Evolutionary conservation across 306 rosid species (phyloP).

Genomic region (Cicer arietinum): DNA sequence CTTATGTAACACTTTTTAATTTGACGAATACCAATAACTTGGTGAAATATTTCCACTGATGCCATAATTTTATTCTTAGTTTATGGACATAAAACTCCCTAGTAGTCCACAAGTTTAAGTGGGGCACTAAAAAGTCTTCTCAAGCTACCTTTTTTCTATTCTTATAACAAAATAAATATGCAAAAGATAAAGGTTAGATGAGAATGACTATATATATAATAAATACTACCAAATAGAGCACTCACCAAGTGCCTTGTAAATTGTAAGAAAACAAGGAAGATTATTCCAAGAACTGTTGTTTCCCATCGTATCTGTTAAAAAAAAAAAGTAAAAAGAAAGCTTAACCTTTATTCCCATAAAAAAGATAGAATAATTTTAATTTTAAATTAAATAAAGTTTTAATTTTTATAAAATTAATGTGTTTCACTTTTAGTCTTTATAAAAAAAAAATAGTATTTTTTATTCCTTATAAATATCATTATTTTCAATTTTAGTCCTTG

Average conservation of each 20-base stretch:
- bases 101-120: slow-evolving; percentile 34
- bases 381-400: too few species aligned
- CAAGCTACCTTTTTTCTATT: not conserved
- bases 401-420: too few species aligned
- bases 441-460: too few species aligned
- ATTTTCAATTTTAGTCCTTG: too few species aligned
- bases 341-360: not conserved
- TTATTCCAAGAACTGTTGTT: slow-evolving; percentile 63
- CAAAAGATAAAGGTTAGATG: slow-evolving; percentile 29
- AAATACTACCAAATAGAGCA: slow-evolving; percentile 4
- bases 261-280: slow-evolving; percentile 61
- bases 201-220: slow-evolving; percentile 18
- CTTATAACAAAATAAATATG: slow-evolving; percentile 13
- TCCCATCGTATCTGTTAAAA: slow-evolving; percentile 77
- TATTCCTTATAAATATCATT: too few species aligned
- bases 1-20: not conserved
- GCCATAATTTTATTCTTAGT: slow-evolving; percentile 1
- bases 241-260: slow-evolving; percentile 61
- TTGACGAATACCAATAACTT: not conserved
- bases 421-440: too few species aligned
- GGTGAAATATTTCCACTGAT: not conserved
- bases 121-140: slow-evolving; percentile 33
- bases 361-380: not conserved
- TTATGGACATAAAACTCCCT: not conserved
- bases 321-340: not conserved